These are phyloP conservation scores for Collybia mongolica DNA, from an alignment of 768 basidiomycete genomes.

Conservation along the genomic window DNA sequence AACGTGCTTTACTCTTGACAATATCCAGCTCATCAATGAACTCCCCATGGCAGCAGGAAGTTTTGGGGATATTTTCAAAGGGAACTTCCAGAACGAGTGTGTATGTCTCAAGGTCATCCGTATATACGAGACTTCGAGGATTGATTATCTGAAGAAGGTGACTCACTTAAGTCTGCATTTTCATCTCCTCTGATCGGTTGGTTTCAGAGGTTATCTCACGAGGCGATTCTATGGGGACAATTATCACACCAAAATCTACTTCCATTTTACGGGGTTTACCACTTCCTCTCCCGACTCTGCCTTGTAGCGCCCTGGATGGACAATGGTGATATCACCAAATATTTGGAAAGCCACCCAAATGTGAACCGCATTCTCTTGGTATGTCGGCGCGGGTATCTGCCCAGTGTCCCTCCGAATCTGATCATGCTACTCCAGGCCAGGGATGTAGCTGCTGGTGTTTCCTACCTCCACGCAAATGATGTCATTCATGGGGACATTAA, in stretches of 20 bases:
- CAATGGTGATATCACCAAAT: slow-evolving; percentile 5
- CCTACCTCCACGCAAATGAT: slow-evolving; percentile 7
- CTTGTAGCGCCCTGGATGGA: slow-evolving; percentile 13
- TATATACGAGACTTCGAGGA: slow-evolving; percentile 17
- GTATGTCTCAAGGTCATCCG: slow-evolving; percentile 14
- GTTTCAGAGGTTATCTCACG: slow-evolving; percentile 4
- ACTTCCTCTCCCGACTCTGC: not conserved
- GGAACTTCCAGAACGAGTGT: not conserved
- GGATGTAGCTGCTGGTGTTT: slow-evolving; percentile 8
- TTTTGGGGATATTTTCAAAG: slow-evolving; percentile 11
- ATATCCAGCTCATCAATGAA: not conserved
- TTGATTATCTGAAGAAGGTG: slow-evolving; percentile 22
- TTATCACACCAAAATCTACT: slow-evolving; percentile 8
- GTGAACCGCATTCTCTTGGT: slow-evolving; percentile 3
- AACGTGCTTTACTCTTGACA: slow-evolving; percentile 3
- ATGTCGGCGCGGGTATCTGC: not conserved
- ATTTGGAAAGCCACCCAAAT: not conserved
- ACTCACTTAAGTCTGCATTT: not conserved
- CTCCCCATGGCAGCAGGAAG: slow-evolving; percentile 6
- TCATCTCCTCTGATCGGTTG: not conserved
- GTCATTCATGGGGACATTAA: slow-evolving; percentile 13
- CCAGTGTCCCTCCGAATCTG: not conserved
- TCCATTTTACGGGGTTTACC: slow-evolving; percentile 11
- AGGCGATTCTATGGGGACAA: slow-evolving; percentile 11
- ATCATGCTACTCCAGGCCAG: not conserved